Conservation (phyloP, 345 rosid species). For the Syzygium jambos region DNA sequence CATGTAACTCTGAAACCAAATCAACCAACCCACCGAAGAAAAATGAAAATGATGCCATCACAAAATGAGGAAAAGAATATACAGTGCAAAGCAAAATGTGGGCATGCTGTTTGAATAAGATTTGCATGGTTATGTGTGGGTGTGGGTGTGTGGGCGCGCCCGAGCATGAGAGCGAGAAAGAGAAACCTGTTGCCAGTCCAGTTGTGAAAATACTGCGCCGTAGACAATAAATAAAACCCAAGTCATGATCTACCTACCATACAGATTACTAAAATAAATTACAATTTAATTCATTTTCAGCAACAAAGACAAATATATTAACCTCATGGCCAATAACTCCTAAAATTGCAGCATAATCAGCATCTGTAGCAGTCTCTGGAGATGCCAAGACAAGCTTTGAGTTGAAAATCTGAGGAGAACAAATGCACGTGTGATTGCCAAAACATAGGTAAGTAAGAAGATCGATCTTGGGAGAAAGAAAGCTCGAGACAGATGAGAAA, state of each 20-base stretch:
- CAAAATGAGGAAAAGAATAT: neutral
- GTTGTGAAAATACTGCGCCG: constrained; percentile 94
- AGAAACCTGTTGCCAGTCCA: constrained; percentile 96
- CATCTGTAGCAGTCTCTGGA: constrained; percentile 95
- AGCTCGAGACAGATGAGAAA: neutral
- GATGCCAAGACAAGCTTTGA: constrained; percentile 98
- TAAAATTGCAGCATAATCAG: constrained; percentile 90
- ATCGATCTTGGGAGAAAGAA: neutral
- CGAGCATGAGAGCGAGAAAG: neutral
- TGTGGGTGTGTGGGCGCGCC: neutral
- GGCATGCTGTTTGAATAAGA: neutral
- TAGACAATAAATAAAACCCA: neutral
- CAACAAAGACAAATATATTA: constrained; percentile 6
- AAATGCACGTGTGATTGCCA: constrained; percentile 9
- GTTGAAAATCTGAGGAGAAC: constrained; percentile 71
- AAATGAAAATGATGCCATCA: neutral
- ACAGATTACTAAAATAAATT: neutral
- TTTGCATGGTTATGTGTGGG: neutral
- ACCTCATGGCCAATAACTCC: constrained; percentile 99
- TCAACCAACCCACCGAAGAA: neutral
- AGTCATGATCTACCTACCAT: constrained; percentile 1
- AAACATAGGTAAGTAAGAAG: neutral
- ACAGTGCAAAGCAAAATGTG: neutral
- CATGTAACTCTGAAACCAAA: constrained; percentile 80
- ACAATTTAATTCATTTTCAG: neutral